Base-by-base conservation (phyloP, 2,329 filamentous ascomycete species). In the Magnaporthales sp. region DNA sequence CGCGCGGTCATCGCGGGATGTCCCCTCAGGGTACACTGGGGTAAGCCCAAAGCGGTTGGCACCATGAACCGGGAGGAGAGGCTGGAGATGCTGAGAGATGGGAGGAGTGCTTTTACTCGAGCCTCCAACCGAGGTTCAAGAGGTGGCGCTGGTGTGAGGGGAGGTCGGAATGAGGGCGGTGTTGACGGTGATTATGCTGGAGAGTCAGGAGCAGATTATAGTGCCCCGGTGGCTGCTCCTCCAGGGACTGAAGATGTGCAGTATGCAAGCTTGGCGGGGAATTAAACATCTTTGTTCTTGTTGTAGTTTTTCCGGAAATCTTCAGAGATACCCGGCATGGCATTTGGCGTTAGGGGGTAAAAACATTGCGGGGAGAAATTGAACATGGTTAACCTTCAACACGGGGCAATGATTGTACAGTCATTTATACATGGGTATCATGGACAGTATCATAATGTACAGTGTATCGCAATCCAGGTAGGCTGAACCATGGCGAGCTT, bases 1-100 rank as follows among this genome's bases (percentile, higher is more conserved):
- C 91, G 90, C 69, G 92, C 93, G 0, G 87, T 98, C 7, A 91
- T 99, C 72, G 89, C 93, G 46, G 95, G 95, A 3, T 97, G 94
- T 72, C 95, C 95, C 0, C 78, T 99, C 68, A 84, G 94, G 32
- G 88, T 99, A 22, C 89, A 93, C 69, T 99, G 95, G 95, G 94
- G 93, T 19, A 90, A 91, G 75, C 94, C 96, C 19, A 95, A 93
- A 80, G 90, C 94, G 1, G 84, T 99, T 67, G 95, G 97, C 67
- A 96, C 87, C 27, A 91, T 98, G 88, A 91, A 96, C 70, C 89
- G 90, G 69, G 93, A 97, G 66, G 86, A 96, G 76, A 86, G 94
- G 60, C 83, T 90, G 70, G 86, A 90, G 73, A 92, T 96, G 81
- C 88, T 93, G 26, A 86, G 89, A 46, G 92, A 96, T 73, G 94